Conservation (phyloP, 306 rosid species). For the Cucurbita maxima region DNA sequence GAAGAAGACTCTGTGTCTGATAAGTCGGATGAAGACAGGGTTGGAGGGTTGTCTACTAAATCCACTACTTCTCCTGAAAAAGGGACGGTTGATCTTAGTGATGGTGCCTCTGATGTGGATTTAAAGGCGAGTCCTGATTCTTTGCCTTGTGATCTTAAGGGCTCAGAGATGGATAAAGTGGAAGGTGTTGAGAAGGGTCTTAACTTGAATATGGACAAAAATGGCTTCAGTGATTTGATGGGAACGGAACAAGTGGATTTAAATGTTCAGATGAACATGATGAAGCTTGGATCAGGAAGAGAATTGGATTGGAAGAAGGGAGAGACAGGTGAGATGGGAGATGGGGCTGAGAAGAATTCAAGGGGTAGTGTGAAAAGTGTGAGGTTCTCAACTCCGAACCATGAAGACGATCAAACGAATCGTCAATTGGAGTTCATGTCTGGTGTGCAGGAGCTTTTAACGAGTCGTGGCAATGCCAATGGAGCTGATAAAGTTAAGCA, state of each 20-base stretch:
- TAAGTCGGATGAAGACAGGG: conserved; percentile 50
- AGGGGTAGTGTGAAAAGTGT: conserved; percentile 37
- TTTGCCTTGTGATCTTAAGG: conserved; percentile 25
- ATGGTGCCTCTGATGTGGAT: conserved; percentile 44
- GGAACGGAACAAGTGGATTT: conserved; percentile 32
- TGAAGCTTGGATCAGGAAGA: conserved; percentile 24
- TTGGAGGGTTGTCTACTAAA: conserved; percentile 26
- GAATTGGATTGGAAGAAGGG: conserved; percentile 37
- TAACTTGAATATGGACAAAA: conserved; percentile 17
- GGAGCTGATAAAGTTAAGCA: conserved; percentile 36
- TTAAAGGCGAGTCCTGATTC: conserved; percentile 23
- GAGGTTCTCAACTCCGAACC: conserved; percentile 51
- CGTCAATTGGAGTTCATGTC: conserved; percentile 20
- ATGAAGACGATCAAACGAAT: conserved; percentile 54
- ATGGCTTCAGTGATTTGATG: conserved; percentile 21
- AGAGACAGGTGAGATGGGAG: conserved; percentile 31
- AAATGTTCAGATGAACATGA: conserved; percentile 18
- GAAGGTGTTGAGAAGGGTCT: conserved; percentile 20
- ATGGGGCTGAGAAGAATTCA: conserved; percentile 22
- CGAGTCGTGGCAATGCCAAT: conserved; percentile 28
- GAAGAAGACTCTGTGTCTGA: conserved; percentile 45
- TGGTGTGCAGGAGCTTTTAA: conserved; percentile 35
- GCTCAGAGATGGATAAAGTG: conserved; percentile 20
- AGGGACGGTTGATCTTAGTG: conserved; percentile 29
- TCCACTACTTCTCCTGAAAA: conserved; percentile 35